A percentile compares a stretch with the other conserved stretches of the same genome.
phyloP scores from a whole-genome alignment of 2,329 filamentous ascomycete genomes.

The Tolypocladium amazonense region DNA sequence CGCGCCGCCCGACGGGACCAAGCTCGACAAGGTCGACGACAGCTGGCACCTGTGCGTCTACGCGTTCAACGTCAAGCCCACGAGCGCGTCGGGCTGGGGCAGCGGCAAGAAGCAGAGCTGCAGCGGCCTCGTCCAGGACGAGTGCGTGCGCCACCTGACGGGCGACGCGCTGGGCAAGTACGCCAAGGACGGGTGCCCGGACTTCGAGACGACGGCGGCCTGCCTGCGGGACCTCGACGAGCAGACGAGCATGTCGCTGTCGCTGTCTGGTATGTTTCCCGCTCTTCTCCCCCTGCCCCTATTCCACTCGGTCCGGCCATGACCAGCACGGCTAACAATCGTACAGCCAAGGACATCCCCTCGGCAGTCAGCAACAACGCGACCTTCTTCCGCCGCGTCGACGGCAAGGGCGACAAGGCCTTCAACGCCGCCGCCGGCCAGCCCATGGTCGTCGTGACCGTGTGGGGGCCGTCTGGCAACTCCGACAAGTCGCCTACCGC shows the following conservation, averaged over 20 bases:
- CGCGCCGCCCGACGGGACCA: background rate
- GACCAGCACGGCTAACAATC: background rate
- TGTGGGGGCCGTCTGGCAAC: conserved; percentile 1
- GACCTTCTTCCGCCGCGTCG: conserved; percentile 3
- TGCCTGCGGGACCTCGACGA: conserved; percentile 2
- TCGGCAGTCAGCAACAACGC: background rate
- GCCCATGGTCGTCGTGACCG: conserved; percentile 3
- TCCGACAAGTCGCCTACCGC: background rate
- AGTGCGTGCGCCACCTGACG: conserved; percentile 3
- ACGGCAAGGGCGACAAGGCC: background rate
- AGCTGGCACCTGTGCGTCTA: conserved; percentile 6
- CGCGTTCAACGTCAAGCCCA: conserved; percentile 1
- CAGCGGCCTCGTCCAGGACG: conserved; percentile 1
- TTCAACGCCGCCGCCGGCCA: background rate
- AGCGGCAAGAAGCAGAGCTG: conserved; percentile 3
- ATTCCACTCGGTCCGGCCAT: too few relatives aligned
- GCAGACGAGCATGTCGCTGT: background rate
- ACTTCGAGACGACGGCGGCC: background rate
- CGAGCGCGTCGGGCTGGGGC: background rate
- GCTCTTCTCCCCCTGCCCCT: background rate
- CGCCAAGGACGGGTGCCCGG: background rate
- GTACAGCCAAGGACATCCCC: conserved; percentile 2
- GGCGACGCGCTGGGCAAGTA: conserved; percentile 1
- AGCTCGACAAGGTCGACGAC: conserved; percentile 1
- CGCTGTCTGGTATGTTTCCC: background rate